phyloP scores from a whole-genome alignment of 805 yeast species.

The Saccharomycopsis sp. region DNA sequence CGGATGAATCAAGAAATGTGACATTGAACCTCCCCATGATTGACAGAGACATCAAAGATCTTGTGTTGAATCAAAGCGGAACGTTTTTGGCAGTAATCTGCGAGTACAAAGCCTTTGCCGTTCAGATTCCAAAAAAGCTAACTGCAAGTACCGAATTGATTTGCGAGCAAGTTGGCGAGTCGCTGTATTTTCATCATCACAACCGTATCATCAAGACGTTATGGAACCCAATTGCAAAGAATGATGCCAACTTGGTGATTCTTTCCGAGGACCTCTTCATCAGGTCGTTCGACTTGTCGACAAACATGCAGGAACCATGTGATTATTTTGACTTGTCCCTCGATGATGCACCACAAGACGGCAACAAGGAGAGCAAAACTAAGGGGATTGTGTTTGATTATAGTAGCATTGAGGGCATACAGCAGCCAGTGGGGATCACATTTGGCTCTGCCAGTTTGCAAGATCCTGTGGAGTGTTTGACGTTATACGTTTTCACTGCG shows the following conservation, averaged over 20 bases:
- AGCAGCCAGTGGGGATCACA: constrained; percentile 24
- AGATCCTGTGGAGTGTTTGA: constrained; percentile 37
- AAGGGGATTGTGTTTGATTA: constrained; percentile 5
- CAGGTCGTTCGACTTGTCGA: constrained; percentile 30
- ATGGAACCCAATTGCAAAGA: constrained; percentile 38
- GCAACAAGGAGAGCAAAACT: constrained; percentile 21
- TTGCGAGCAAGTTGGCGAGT: constrained; percentile 23
- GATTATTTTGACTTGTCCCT: constrained; percentile 21
- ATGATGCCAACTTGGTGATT: constrained; percentile 36
- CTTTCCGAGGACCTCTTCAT: constrained; percentile 30
- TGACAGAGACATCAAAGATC: constrained; percentile 28
- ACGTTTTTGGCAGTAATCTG: constrained; percentile 37
- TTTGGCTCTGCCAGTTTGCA: constrained; percentile 24
- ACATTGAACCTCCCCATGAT: constrained; percentile 22
- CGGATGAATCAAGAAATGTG: no score
- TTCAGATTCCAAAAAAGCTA: constrained; percentile 13
- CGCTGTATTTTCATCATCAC: constrained; percentile 21
- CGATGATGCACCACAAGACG: constrained; percentile 20
- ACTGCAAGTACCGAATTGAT: not conserved
- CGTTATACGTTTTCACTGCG: constrained; percentile 42
- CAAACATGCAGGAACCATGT: constrained; percentile 25
- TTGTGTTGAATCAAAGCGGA: constrained; percentile 34
- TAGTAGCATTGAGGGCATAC: constrained; percentile 21
- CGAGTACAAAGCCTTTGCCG: constrained; percentile 25
- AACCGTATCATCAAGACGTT: constrained; percentile 30